Evolutionary conservation across 1,284 basidiomycete species (phyloP).

Genomic region (Cutaneotrichosporon sp.): DNA sequence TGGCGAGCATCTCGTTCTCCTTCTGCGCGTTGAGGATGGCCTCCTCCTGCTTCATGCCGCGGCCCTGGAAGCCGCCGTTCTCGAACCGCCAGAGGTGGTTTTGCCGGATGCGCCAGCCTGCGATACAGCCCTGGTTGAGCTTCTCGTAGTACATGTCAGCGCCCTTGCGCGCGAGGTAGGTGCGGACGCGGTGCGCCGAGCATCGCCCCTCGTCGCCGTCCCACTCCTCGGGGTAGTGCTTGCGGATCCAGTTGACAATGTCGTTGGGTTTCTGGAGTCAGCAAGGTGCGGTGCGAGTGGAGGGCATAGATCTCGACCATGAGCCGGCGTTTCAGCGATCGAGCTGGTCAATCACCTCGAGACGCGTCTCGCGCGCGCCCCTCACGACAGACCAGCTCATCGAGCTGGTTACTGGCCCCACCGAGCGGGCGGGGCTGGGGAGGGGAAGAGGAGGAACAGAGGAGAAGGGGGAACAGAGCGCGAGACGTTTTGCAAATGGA

Average conservation of each 20-base stretch:
- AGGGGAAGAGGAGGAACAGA: no score
- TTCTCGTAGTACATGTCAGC: conserved; percentile 55
- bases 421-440: no score
- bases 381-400: no score
- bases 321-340: no score
- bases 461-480: no score
- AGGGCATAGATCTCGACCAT: no score
- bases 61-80: conserved; percentile 50
- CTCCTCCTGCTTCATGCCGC: conserved; percentile 53
- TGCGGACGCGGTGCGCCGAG: conserved; percentile 50
- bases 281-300: no score
- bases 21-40: conserved; percentile 44
- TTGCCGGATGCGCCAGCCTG: conserved; percentile 51
- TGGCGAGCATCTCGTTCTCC: conserved; percentile 44
- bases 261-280: conserved; percentile 50
- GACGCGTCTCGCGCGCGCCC: no score
- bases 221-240: conserved; percentile 52
- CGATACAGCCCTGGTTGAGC: conserved; percentile 49
- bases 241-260: conserved; percentile 52
- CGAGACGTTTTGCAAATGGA: no score
- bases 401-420: no score
- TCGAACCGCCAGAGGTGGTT: conserved; percentile 53
- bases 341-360: no score
- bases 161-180: conserved; percentile 52
- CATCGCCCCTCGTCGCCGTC: conserved; percentile 53